A percentile compares a stretch with the other conserved stretches of the same genome.
Evolutionary conservation across 2,329 filamentous ascomycete genomes (phyloP).

Genomic region (Plenodomus lindquistii): DNA sequence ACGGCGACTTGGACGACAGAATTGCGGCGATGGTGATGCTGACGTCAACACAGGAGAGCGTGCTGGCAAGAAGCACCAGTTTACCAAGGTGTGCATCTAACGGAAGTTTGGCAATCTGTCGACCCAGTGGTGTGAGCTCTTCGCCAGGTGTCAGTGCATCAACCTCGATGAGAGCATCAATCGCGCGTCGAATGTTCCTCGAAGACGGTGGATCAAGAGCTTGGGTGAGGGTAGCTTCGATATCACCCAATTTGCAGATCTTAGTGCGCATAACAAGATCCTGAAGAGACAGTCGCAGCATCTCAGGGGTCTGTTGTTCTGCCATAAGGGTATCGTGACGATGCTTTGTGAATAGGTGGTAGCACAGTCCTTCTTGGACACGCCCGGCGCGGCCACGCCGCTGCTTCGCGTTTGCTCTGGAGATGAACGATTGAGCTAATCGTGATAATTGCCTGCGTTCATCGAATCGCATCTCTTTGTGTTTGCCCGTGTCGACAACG

Average conservation of each 20-base stretch:
- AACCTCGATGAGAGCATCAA: conserved; percentile 92
- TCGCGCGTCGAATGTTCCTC: conserved; percentile 89
- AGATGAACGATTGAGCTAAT: conserved; percentile 93
- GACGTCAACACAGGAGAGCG: conserved; percentile 91
- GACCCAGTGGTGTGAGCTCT: conserved; percentile 82
- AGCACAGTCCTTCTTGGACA: conserved; percentile 93
- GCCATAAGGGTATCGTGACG: conserved; percentile 82
- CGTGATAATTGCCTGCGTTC: conserved; percentile 88
- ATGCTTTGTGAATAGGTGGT: conserved; percentile 91
- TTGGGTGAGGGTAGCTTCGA: conserved; percentile 84
- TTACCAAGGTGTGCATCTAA: conserved; percentile 95
- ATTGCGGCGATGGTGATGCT: conserved; percentile 90
- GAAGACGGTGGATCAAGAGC: conserved; percentile 87
- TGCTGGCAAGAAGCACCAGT: conserved; percentile 80
- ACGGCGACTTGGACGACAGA: conserved; percentile 91
- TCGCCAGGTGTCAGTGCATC: conserved; percentile 81
- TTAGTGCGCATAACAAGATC: conserved; percentile 96
- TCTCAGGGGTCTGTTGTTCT: conserved; percentile 94
- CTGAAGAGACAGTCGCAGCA: conserved; percentile 90
- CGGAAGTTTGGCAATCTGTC: conserved; percentile 84
- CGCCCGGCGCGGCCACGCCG: conserved; percentile 90
- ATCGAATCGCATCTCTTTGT: conserved; percentile 96
- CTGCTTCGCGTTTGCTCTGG: conserved; percentile 92
- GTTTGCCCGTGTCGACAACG: conserved; percentile 94
- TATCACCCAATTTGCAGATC: conserved; percentile 92